phyloP scores from a whole-genome alignment of 139 green algal genomes.

The Tetradesmus lagerheimii region DNA sequence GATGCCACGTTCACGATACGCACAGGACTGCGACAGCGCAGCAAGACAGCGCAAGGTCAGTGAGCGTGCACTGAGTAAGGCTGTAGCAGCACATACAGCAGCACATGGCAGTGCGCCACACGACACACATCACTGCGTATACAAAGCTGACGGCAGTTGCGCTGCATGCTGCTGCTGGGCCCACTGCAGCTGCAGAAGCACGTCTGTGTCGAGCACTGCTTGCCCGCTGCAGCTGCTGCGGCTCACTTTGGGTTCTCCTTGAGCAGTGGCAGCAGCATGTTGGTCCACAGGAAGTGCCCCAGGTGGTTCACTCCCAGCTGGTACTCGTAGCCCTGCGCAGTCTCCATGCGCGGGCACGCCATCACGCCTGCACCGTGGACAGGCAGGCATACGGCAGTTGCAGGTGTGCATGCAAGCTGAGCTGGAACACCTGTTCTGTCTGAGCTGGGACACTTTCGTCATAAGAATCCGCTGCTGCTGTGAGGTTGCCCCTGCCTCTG shows the following conservation, averaged over 20 bases:
- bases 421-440: neutral
- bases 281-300: conserved; percentile 85
- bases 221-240: neutral
- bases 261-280: conserved; percentile 74
- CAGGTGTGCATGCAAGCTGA: neutral
- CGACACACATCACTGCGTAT: too few species aligned
- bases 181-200: neutral
- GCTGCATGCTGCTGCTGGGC: too few species aligned
- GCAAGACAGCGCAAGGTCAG: neutral
- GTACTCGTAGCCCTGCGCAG: conserved; percentile 85
- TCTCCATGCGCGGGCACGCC: conserved; percentile 74
- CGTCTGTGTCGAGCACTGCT: neutral
- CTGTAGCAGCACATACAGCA: too few species aligned
- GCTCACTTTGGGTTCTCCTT: conserved; percentile 59
- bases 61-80: neutral
- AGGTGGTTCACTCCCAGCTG: conserved; percentile 68
- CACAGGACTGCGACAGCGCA: conserved; percentile 51
- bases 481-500: neutral
- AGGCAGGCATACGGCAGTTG: neutral
- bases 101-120: too few species aligned
- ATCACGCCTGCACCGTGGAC: conserved; percentile 82
- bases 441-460: too few species aligned
- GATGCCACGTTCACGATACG: conserved; percentile 89
- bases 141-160: too few species aligned
- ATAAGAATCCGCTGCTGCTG: neutral